These are phyloP conservation scores for Pestalotiopsis fici DNA, from an alignment of 2,329 filamentous ascomycete genomes.

Conservation along the genomic window DNA sequence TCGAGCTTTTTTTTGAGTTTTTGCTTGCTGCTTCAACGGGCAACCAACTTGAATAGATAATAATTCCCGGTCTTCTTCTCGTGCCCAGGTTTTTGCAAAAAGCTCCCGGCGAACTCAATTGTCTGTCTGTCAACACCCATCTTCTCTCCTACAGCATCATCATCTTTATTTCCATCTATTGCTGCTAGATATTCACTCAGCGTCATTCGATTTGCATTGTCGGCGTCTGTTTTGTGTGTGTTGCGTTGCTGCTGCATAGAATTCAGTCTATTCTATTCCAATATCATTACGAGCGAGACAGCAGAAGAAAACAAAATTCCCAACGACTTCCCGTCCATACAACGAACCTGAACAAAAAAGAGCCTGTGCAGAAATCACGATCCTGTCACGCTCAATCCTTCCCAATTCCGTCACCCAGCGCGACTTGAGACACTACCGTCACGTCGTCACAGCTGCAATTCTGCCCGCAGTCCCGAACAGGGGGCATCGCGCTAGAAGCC, in stretches of 20 bases:
- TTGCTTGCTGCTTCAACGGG: too few relatives aligned
- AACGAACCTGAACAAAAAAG: not conserved
- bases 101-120: not conserved
- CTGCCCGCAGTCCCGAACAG: not conserved
- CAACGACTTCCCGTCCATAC: not conserved
- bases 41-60: too few relatives aligned
- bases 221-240: too few relatives aligned
- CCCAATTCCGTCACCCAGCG: not conserved
- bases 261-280: not conserved
- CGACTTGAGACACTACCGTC: slow-evolving; percentile 2
- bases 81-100: too few relatives aligned
- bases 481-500: not conserved
- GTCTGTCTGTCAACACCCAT: not conserved
- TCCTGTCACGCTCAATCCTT: not conserved
- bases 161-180: not conserved
- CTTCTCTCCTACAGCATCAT: not conserved
- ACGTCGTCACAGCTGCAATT: not conserved
- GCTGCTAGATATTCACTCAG: not conserved
- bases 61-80: too few relatives aligned
- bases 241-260: not conserved
- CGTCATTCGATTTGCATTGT: too few relatives aligned
- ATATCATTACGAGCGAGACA: not conserved
- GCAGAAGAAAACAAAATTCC: not conserved
- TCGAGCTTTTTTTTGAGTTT: not conserved
- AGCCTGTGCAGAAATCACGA: not conserved